Percentiles rank a stretch among this genome's conserved stretches.
phyloP scores from a whole-genome alignment of 495 filamentous ascomycete genomes.

The Lophiostoma macrostomum region DNA sequence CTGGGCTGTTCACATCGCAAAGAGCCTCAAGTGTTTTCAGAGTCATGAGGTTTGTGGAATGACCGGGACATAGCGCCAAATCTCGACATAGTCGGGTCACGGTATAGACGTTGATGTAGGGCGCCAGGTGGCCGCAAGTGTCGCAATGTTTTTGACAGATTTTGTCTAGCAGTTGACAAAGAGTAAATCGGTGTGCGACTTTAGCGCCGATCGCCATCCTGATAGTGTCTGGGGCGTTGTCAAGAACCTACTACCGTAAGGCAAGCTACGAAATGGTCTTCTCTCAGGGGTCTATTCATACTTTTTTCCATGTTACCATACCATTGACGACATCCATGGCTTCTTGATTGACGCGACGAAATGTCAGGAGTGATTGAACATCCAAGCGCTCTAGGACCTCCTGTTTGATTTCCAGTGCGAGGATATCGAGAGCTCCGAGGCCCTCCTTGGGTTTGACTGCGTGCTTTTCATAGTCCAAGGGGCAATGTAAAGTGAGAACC shows the following conservation, averaged over 20 bases:
- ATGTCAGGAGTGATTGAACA: not conserved
- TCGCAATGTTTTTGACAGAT: not conserved
- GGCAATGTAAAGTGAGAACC: too few relatives aligned
- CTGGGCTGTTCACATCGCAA: too few relatives aligned
- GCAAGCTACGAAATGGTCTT: not conserved
- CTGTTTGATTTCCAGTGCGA: not conserved
- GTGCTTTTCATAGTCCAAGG: too few relatives aligned
- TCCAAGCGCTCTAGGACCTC: not conserved
- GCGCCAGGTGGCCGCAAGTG: not conserved
- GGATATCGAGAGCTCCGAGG: not conserved
- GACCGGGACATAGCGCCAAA: too few relatives aligned
- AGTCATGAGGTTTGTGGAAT: too few relatives aligned
- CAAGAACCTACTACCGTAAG: not conserved
- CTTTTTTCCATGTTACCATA: too few relatives aligned
- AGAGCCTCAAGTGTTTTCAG: too few relatives aligned
- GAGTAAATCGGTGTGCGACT: not conserved
- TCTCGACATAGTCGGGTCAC: too few relatives aligned
- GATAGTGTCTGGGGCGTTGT: not conserved
- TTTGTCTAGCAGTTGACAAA: not conserved
- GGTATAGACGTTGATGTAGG: not conserved
- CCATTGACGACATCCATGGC: not conserved
- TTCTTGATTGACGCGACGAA: not conserved
- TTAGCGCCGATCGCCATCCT: not conserved
- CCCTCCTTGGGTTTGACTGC: too few relatives aligned
- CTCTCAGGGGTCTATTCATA: too few relatives aligned